phyloP scores from a whole-genome alignment of 495 filamentous ascomycete species.

The Lasiosphaeriaceae sp. region DNA sequence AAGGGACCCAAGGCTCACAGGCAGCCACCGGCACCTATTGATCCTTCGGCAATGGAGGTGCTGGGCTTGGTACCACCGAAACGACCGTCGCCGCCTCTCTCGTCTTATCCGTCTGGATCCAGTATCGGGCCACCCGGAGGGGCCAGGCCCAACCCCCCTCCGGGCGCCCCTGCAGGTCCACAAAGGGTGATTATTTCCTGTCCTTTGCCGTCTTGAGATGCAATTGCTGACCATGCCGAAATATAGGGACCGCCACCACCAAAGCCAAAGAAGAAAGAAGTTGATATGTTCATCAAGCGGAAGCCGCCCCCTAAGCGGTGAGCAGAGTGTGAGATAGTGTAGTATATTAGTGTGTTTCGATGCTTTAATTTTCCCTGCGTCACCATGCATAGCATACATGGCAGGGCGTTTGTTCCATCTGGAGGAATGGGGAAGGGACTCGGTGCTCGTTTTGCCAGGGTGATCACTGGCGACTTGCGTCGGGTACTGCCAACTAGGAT shows the following conservation, averaged over 20 bases:
- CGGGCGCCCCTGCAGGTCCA: no score
- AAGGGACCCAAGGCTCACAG: slow-evolving; percentile 3
- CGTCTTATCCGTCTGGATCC: no score
- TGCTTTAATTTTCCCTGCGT: not conserved
- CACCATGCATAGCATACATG: not conserved
- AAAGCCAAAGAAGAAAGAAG: slow-evolving; percentile 29
- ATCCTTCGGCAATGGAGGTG: slow-evolving; percentile 30
- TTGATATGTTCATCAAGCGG: slow-evolving; percentile 43
- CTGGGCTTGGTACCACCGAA: slow-evolving; percentile 24
- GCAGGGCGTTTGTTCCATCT: not conserved
- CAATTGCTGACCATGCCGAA: not conserved
- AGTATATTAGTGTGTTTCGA: not conserved
- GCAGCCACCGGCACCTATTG: slow-evolving; percentile 12
- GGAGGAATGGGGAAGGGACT: no score
- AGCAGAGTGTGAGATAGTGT: not conserved
- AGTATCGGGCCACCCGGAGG: no score
- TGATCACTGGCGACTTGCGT: no score
- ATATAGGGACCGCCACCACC: slow-evolving; percentile 22
- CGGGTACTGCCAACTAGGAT: not conserved
- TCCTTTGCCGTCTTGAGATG: not conserved
- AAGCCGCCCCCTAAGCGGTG: slow-evolving; percentile 30
- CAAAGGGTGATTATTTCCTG: no score
- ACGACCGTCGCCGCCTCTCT: slow-evolving; percentile 6
- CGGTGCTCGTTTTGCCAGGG: no score
- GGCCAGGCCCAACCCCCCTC: no score